Evolutionary conservation across 1,284 basidiomycete genomes (phyloP).

Genomic region (Malassezia slooffiae): DNA sequence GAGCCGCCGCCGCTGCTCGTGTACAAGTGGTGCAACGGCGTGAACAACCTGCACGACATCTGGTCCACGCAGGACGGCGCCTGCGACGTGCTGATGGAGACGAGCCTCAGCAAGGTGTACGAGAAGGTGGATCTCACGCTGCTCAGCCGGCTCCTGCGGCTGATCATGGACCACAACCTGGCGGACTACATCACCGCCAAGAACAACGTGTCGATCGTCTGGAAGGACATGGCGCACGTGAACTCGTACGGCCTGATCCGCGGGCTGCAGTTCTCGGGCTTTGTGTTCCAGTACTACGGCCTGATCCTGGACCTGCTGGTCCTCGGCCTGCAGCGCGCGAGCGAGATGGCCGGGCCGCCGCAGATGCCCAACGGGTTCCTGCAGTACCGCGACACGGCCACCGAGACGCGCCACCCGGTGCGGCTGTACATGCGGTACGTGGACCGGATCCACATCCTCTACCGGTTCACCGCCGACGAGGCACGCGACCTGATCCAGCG

Average conservation of each 20-base stretch:
- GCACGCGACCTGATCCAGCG: slow-evolving; percentile 94
- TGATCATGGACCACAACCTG: slow-evolving; percentile 47
- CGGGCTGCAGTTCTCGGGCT: slow-evolving; percentile 44
- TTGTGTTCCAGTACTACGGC: slow-evolving; percentile 47
- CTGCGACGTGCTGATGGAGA: slow-evolving; percentile 46
- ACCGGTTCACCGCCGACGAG: slow-evolving; percentile 97
- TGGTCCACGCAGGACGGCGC: slow-evolving; percentile 45
- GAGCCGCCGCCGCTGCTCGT: slow-evolving; percentile 45
- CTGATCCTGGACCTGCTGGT: slow-evolving; percentile 43
- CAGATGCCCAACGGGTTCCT: slow-evolving; percentile 44
- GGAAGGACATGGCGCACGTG: slow-evolving; percentile 47
- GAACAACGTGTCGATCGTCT: slow-evolving; percentile 46
- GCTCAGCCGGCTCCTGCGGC: slow-evolving; percentile 42
- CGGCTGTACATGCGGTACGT: slow-evolving; percentile 45
- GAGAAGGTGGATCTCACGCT: slow-evolving; percentile 46
- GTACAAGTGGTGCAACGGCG: slow-evolving; percentile 47
- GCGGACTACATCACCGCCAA: slow-evolving; percentile 47
- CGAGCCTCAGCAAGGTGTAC: slow-evolving; percentile 42
- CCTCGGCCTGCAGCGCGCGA: slow-evolving; percentile 42
- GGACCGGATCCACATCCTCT: slow-evolving; percentile 56
- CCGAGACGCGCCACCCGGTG: slow-evolving; percentile 42
- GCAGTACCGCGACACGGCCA: slow-evolving; percentile 39
- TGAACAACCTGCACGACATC: slow-evolving; percentile 44
- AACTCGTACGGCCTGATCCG: slow-evolving; percentile 45
- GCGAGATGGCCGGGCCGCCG: slow-evolving; percentile 45